phyloP scores from a whole-genome alignment of 2,329 filamentous ascomycete species.

The Biscogniauxia marginata region DNA sequence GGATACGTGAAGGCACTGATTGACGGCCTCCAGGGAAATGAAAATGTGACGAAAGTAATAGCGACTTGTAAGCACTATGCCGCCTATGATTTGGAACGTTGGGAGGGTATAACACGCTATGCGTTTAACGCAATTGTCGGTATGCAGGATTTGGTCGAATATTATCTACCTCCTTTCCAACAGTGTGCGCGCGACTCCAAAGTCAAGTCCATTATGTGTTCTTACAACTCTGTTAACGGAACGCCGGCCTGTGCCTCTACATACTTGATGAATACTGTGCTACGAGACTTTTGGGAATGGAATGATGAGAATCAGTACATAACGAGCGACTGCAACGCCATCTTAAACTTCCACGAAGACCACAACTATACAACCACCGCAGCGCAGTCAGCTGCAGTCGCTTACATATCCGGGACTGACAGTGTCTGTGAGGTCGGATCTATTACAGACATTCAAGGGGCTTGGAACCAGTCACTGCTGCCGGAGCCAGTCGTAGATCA shows the following conservation, averaged over 20 bases:
- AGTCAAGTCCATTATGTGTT: constrained; percentile 60
- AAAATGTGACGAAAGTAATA: constrained; percentile 40
- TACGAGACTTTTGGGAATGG: constrained; percentile 67
- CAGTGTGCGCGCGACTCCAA: constrained; percentile 58
- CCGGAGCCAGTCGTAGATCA: constrained; percentile 29
- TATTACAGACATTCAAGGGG: constrained; percentile 27
- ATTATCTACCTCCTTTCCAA: constrained; percentile 66
- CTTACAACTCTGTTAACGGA: constrained; percentile 65
- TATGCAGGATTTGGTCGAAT: constrained; percentile 64
- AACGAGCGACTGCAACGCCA: constrained; percentile 64
- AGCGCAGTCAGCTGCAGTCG: constrained; percentile 34
- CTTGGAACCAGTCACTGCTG: constrained; percentile 31
- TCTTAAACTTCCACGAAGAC: constrained; percentile 53
- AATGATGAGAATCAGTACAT: constrained; percentile 60
- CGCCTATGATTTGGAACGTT: constrained; percentile 55
- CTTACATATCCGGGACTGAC: constrained; percentile 37
- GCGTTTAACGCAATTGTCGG: constrained; percentile 57
- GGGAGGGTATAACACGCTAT: constrained; percentile 43
- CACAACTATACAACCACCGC: constrained; percentile 39
- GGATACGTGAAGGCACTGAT: constrained; percentile 53
- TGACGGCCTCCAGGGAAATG: constrained; percentile 47
- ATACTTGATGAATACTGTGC: constrained; percentile 61
- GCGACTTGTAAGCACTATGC: constrained; percentile 61
- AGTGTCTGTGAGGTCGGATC: constrained; percentile 30
- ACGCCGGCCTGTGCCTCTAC: constrained; percentile 62